A percentile compares a stretch with the other conserved stretches of the same genome.
phyloP scores from a whole-genome alignment of 768 basidiomycete species.

The Kwoniella shandongensis region DNA sequence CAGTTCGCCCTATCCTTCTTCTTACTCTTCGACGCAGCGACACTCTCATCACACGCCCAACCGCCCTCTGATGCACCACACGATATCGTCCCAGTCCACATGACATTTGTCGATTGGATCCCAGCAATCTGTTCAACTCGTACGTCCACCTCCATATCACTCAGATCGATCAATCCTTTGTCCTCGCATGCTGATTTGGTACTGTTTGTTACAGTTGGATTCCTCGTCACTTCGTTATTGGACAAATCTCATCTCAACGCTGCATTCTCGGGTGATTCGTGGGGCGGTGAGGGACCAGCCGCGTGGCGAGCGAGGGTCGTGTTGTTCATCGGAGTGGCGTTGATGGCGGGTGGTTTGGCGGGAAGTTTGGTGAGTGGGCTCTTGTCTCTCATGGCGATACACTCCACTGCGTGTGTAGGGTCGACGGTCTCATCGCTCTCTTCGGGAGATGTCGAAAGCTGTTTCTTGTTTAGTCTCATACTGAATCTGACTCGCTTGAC shows the following conservation, averaged over 20 bases:
- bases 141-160: no score
- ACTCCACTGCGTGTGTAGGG: no score
- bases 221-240: conserved; percentile 87
- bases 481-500: neutral
- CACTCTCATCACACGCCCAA: conserved; percentile 81
- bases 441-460: no score
- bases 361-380: conserved; percentile 78
- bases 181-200: no score
- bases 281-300: conserved; percentile 64
- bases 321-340: conserved; percentile 89
- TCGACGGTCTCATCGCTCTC: no score
- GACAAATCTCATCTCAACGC: conserved; percentile 82
- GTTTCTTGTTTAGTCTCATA: no score
- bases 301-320: conserved; percentile 90
- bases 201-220: conserved; percentile 68
- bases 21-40: conserved; percentile 89
- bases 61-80: conserved; percentile 71
- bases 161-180: no score
- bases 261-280: conserved; percentile 59
- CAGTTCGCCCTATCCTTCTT: conserved; percentile 95
- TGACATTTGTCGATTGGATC: conserved; percentile 95
- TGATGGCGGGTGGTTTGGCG: conserved; percentile 98
- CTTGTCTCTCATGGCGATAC: neutral
- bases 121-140: conserved; percentile 85
- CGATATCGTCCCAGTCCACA: conserved; percentile 71